Conservation (phyloP, 2,329 filamentous ascomycete species). For the Dothideomycetidae sp. region DNA sequence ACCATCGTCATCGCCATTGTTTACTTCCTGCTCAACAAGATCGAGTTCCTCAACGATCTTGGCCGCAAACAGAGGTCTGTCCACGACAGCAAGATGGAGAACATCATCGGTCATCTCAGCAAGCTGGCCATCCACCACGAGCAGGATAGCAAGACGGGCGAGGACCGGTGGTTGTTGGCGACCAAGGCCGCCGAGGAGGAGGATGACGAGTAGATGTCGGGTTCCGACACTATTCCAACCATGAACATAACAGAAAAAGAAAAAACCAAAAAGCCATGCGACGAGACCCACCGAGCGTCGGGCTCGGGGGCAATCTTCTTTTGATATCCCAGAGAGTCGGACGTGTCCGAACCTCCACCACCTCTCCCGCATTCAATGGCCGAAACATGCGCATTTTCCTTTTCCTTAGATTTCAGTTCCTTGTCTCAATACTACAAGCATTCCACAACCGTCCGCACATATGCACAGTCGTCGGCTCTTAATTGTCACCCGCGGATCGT, state of each 20-base stretch:
- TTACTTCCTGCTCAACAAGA: slow-evolving; percentile 48
- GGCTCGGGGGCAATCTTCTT: slow-evolving; percentile 1
- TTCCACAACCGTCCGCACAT: slow-evolving; percentile 6
- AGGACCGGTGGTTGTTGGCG: slow-evolving; percentile 31
- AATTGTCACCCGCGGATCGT: slow-evolving; percentile 2
- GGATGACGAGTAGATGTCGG: slow-evolving; percentile 31
- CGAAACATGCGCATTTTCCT: slow-evolving; percentile 1
- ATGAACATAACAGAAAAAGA: slow-evolving; percentile 9
- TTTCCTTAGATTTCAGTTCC: not conserved
- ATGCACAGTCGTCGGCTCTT: not conserved
- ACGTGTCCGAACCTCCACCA: slow-evolving; percentile 5
- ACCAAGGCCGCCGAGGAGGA: slow-evolving; percentile 32
- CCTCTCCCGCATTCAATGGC: not conserved
- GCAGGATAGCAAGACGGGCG: slow-evolving; percentile 33
- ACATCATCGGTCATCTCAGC: slow-evolving; percentile 49
- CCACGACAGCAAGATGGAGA: slow-evolving; percentile 51
- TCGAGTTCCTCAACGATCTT: slow-evolving; percentile 45
- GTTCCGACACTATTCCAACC: slow-evolving; percentile 4
- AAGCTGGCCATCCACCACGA: slow-evolving; percentile 50
- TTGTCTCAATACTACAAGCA: slow-evolving; percentile 3
- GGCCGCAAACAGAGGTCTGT: slow-evolving; percentile 47
- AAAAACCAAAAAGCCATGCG: slow-evolving; percentile 6
- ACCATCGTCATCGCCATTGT: slow-evolving; percentile 52
- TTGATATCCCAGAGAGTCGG: slow-evolving; percentile 10
- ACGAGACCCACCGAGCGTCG: slow-evolving; percentile 2